phyloP scores from a whole-genome alignment of 768 basidiomycete species.

The Melanogaster broomeanus region DNA sequence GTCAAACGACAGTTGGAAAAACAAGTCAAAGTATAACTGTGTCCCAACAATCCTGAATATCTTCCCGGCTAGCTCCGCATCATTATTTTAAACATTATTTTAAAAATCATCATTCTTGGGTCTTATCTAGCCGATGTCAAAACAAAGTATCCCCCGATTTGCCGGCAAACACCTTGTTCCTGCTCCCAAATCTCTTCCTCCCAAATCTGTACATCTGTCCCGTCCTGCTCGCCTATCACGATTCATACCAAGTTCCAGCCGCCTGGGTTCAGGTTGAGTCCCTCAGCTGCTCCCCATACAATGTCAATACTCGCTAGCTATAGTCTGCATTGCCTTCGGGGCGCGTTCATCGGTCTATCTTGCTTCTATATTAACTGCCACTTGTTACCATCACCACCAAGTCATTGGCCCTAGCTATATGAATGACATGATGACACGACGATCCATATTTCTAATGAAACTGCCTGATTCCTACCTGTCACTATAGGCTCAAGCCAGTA shows the following conservation, averaged over 20 bases:
- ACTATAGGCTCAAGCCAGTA: no score
- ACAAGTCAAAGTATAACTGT: constrained; percentile 8
- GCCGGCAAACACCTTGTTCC: no score
- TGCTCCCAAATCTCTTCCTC: constrained; percentile 1
- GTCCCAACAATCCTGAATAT: constrained; percentile 20
- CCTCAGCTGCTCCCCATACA: background rate
- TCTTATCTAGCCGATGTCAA: constrained; percentile 33
- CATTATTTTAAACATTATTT: constrained; percentile 11
- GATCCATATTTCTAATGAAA: no score
- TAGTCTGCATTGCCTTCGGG: background rate
- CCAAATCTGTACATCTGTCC: constrained; percentile 5
- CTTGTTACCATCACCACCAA: constrained; percentile 13
- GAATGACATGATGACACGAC: no score
- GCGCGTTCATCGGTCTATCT: no score
- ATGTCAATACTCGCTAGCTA: no score
- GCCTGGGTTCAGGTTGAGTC: background rate
- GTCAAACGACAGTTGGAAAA: constrained; percentile 34
- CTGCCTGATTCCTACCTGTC: no score
- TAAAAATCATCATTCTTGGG: constrained; percentile 9
- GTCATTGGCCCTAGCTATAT: background rate
- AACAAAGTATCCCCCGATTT: background rate
- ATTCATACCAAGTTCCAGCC: no score
- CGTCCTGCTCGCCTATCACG: constrained; percentile 14
- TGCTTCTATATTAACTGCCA: background rate
- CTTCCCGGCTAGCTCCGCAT: constrained; percentile 30